Evolutionary conservation across 768 basidiomycete genomes (phyloP), one percentile per base, ranked within the genome.

Genomic region (Tricholoma hemisulphureum): DNA sequence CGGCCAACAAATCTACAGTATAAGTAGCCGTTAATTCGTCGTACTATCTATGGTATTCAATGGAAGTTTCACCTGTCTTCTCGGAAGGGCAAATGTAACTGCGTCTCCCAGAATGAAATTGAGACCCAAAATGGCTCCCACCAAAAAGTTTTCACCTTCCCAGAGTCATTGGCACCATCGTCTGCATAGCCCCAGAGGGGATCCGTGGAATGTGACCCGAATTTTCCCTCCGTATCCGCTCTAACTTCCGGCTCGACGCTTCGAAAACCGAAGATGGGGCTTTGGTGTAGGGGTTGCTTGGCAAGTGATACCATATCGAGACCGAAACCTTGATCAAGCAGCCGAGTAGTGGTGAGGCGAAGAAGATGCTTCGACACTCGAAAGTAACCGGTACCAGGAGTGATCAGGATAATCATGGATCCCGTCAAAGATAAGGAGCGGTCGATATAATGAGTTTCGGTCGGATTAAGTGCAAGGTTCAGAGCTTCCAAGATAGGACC

Each of bases 401-500:
- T 95, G 61, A 98, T 85, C 41, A 98, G 69, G 45, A 95, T 83
- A 3, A 89, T 91, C 13, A 86, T 85, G 1, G 88, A 74, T 20
- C 96, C 96, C 0, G 95, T 98, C 13, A 94, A 79, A 2, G 89
- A 91, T 8, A 98, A 77, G 29, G 96, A 97, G 18, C 97, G 87
- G 70, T 98, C 97, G 62, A 98, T 87, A 68, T 97, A 95, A 69
- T 97, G 93, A 2, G 89, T 91, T 73, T 98, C 96, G 14, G 89
- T 89, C 0, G 95, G 92, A 67, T 94, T 96, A 14, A 98, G 81
- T 0, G 87, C 91, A 45, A 99, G 81, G 66, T 98, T 98, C 52
- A 98, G 80, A 1, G 94, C 93, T 71, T 98, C 97, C 5, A 98
- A 82, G n/a, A 98, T 80, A 37, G 95, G 95, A 1, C 95, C 94